Evolutionary conservation across 2,329 filamentous ascomycete species (phyloP).

Genomic region (Diaporthe sp.): DNA sequence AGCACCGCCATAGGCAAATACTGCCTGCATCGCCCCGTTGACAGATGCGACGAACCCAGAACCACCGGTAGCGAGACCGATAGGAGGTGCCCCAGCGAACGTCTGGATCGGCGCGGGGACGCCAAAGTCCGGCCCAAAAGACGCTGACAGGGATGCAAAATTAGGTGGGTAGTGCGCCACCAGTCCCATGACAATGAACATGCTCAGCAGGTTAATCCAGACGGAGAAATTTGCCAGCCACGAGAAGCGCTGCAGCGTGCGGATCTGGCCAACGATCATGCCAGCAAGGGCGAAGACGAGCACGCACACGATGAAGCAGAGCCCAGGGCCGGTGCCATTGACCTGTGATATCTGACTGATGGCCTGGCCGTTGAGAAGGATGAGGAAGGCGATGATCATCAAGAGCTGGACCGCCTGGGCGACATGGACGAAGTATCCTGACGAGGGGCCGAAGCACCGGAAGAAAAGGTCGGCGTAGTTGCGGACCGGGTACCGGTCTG

Average conservation of each 20-base stretch:
- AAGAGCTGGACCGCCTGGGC: conserved; percentile 60
- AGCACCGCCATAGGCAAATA: conserved; percentile 68
- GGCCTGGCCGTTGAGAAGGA: conserved; percentile 63
- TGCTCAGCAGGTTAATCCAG: conserved; percentile 65
- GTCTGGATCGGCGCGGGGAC: conserved; percentile 25
- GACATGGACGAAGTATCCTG: conserved; percentile 59
- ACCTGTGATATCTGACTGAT: conserved; percentile 55
- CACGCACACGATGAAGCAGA: conserved; percentile 65
- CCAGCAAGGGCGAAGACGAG: conserved; percentile 61
- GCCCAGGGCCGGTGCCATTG: conserved; percentile 44
- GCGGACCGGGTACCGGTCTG: conserved; percentile 55
- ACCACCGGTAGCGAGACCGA: conserved; percentile 20
- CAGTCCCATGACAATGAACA: conserved; percentile 66
- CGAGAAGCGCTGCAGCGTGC: conserved; percentile 63
- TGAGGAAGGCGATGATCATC: conserved; percentile 61
- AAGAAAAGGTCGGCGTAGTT: conserved; percentile 61
- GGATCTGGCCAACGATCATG: conserved; percentile 64
- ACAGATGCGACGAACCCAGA: conserved; percentile 51
- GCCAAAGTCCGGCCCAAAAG: conserved; percentile 32
- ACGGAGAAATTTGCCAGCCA: conserved; percentile 67
- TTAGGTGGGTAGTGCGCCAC: conserved; percentile 61
- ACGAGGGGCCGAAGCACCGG: conserved; percentile 55
- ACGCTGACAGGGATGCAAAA: conserved; percentile 46
- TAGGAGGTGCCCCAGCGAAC: conserved; percentile 29
- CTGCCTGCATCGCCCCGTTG: conserved; percentile 60